These are phyloP conservation scores for Cyberlindnera petersonii DNA, from an alignment of 805 yeast species.

Conservation along the genomic window DNA sequence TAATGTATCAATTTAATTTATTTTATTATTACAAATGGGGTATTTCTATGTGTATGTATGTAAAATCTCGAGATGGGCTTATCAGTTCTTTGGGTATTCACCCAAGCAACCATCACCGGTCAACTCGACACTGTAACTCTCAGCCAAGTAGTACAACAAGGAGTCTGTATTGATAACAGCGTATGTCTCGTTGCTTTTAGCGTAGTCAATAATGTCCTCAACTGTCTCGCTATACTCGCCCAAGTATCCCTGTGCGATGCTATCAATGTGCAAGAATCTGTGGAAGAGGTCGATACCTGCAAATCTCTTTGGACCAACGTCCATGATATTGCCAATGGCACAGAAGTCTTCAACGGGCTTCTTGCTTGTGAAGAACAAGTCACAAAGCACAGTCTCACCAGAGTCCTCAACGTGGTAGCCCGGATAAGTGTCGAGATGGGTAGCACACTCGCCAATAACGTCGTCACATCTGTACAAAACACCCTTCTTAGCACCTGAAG, in stretches of 20 bases:
- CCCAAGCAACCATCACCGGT: conserved; percentile 9
- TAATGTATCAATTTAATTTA: not conserved
- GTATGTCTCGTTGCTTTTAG: conserved; percentile 5
- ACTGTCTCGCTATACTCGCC: conserved; percentile 7
- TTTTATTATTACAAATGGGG: too few species aligned
- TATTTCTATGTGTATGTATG: too few species aligned
- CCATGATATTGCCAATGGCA: conserved; percentile 7
- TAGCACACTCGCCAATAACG: conserved; percentile 7
- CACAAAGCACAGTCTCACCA: conserved; percentile 8
- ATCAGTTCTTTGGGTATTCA: conserved; percentile 4
- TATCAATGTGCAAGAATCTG: conserved; percentile 6
- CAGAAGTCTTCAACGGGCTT: conserved; percentile 8
- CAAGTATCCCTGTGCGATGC: conserved; percentile 4
- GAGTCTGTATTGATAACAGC: conserved; percentile 10
- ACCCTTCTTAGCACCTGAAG: conserved; percentile 3
- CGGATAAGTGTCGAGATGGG: conserved; percentile 2
- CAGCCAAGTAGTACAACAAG: conserved; percentile 9
- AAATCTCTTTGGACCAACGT: conserved; percentile 9
- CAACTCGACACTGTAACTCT: conserved; percentile 5
- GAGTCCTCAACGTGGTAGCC: conserved; percentile 4
- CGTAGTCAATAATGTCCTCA: conserved; percentile 6
- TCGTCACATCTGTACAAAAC: conserved; percentile 11
- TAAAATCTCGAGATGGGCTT: too few species aligned
- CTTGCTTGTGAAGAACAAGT: conserved; percentile 8
- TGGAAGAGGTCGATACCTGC: conserved; percentile 11